Evolutionary conservation across 148 eudicot genomes (phyloP), one percentile per base, ranked within the genome.

Genomic region (Rhododendron griersonianum): DNA sequence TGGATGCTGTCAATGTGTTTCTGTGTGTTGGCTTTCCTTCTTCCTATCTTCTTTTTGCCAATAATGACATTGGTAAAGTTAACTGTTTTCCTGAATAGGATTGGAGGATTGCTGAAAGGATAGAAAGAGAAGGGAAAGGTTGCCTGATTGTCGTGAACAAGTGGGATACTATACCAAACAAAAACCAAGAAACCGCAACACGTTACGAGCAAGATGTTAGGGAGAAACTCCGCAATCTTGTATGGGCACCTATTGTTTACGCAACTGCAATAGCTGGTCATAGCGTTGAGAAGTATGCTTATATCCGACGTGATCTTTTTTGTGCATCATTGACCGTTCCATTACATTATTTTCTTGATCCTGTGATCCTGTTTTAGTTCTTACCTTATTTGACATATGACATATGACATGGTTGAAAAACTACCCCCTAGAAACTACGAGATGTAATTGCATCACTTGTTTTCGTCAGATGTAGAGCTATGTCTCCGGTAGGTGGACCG

Each of bases 201-300:
- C 81, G 91, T 55, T 98, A 98, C 87, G 99, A 98, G 85, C 93
- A 94, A 79, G 98, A 98, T 90, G 98, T 98, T 25, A 91, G 99
- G 85, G 90, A 82, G 86, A 98, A 93, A 91, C 93, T 98, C 25
- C 98, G 99, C 51, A 89, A 85, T 88, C 99, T 98, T 87, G 94
- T 87, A 76, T 98, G 99, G 99, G 99, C 99, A 48, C 99, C 99
- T 75, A 90, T 98, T 90, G 99, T 98, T 80, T 98, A 95, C 87
- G 94, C 99, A 85, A 91, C 99, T 82, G 99, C 98, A 87, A 90
- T 98, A 88, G 89, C 92, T 90, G 98, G 98, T 59, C 92, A 94
- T 74, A 95, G 95, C 84, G 93, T 98, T 87, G 98, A 95, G 77
- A 95, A 91, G 99, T 98, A 95, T 84, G 95, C 89, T 85, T 75